Base-by-base conservation (phyloP, 2,329 filamentous ascomycete genomes). In the Escovopsis sp. region DNA sequence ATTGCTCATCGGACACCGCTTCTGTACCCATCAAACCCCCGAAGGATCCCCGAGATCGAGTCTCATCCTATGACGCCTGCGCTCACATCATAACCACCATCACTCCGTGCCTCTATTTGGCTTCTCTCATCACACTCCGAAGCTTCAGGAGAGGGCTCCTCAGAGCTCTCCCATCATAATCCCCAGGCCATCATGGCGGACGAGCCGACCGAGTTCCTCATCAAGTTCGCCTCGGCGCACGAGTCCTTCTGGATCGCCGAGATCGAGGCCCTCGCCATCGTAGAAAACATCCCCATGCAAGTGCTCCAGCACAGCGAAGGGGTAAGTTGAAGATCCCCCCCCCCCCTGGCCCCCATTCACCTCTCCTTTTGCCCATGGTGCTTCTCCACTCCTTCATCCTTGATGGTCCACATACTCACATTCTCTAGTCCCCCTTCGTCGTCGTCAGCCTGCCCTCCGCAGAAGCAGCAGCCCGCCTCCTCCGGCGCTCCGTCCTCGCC, bases 191-290 rank as follows among this genome's bases (percentile, higher is more conserved):
- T 25, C 21, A 25, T 25, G 21, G 21, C 21, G 21, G 21, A 25
- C 25, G 28, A 16, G 19, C 15, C 27, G 13, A 76, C 77, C 74
- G 74, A 92, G 42, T 96, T 83, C 51, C 69, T 98, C 40, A 76
- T 98, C 43, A 82, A 88, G 48, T 86, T 96, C 53, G 80, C 79
- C 31, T 90, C 96, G 57, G 67, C 72, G 39, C 87, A 96, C 55
- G 85, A 94, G 62, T 79, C 74, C n/a, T 98, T 98, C 54, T 79
- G 88, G 27, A 66, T 76, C 37, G 74, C 87, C 3, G 90, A 98
- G 57, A 70, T 94, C 12, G 64, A 88, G 49, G 77, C 90, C 17
- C 64, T 98, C 15, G 86, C 85, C 4, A 62, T 73, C 9, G 54
- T 88, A 5, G 70, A 76, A 37, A 66, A 66, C 9, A 62, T 90